Base-by-base conservation (phyloP, 2,329 filamentous ascomycete genomes). In the Verticillium nonalfalfae region DNA sequence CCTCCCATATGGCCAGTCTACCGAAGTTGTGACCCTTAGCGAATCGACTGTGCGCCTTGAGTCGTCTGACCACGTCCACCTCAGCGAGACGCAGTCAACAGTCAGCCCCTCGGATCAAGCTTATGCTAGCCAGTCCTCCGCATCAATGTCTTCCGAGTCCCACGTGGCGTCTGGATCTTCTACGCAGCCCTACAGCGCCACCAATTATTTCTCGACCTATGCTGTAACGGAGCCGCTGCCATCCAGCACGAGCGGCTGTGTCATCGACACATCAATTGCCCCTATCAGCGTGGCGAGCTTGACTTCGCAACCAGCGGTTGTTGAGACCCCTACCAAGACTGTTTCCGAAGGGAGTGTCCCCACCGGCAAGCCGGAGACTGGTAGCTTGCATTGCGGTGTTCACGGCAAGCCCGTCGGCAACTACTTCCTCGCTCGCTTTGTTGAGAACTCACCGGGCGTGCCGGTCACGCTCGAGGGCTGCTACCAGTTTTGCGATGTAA, bases 401-500 rank as follows among this genome's bases (percentile, higher is more conserved):
- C 72, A 74, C 31, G 76, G 76, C 21, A 57, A 68, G 60, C 68
- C 74, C 1, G 67, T 69, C 2, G 74, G 73, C 9, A 69, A 69
- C 60, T 77, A 71, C 63, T 76, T 78, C 62, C 64, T 79, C 2
- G 75, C 72, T 11, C 71, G 74, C 64, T 79, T 73, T 62, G 69
- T 71, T 55, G 69, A 78, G 65, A 71, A 78, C 61, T 68, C 64
- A 7, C 62, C 62, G 1, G 68, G 65, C 13, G 71, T 73, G 39
- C 66, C 69, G 1, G 72, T 79, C 31, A 76, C 73, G 2, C 67
- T 76, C 7, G 68, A 74, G 61, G 76, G 75, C 2, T 79, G 78
- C 68, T 79, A 72, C 67, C 70, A 77, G 62, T 76, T 78, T 68
- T 79, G 77, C 64, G 64, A 66, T 58, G 77, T 74, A 66, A 72